These are phyloP conservation scores for Mercurialis annua DNA, from an alignment of 345 rosid genomes.

Conservation along the genomic window DNA sequence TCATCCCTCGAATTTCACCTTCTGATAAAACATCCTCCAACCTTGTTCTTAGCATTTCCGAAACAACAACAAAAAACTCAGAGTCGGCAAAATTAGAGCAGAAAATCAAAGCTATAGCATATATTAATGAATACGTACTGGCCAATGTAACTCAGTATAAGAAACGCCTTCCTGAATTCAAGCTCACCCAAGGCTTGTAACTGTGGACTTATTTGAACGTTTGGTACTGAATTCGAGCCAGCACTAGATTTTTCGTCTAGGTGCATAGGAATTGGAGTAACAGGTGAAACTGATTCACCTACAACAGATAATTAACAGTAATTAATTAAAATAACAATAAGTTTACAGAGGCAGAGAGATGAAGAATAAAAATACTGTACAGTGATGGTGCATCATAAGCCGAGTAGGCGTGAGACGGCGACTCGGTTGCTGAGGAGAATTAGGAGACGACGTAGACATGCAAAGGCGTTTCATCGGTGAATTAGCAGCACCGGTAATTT, in stretches of 20 bases:
- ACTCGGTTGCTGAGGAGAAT: background rate
- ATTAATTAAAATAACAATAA: background rate
- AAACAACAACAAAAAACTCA: background rate
- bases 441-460: background rate
- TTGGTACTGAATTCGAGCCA: background rate
- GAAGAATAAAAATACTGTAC: background rate
- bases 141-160: conserved; percentile 56
- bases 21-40: conserved; percentile 33
- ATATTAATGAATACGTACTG: conserved; percentile 35
- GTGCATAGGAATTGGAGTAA: background rate
- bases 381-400: background rate
- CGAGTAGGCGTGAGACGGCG: background rate
- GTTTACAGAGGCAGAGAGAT: background rate
- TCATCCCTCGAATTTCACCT: conserved; percentile 38
- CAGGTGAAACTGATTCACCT: background rate
- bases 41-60: background rate
- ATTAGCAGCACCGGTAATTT: background rate
- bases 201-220: conserved; percentile 23
- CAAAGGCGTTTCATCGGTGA: background rate
- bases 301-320: background rate
- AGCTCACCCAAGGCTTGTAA: conserved; percentile 52
- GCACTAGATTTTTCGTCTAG: background rate
- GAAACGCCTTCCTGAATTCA: conserved; percentile 59
- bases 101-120: background rate
- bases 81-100: background rate